Base-by-base conservation (phyloP, 805 yeast species). In the Teunomyces cretensis region DNA sequence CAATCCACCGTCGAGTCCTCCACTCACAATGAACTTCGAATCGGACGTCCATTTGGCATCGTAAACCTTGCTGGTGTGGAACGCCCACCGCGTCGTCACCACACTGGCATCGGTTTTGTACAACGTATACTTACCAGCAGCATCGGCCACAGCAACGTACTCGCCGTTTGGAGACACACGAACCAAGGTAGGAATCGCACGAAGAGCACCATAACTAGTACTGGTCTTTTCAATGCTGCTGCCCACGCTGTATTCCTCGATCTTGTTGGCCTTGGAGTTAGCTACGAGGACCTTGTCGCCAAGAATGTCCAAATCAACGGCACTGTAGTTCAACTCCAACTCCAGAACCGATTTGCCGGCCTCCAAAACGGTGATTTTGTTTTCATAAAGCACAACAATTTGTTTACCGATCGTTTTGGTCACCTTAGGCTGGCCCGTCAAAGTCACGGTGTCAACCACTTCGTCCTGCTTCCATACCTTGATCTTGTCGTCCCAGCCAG, bases 61-160 rank as follows among this genome's bases (percentile, higher is more conserved):
- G 47, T 80, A 81, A 50, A 94, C 85, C 44, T 79, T 82, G 45
- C 96, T 84, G 2, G 91, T 87, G 62, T 94, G 97, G 81, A 88
- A 92, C 0, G 96, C 84, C 99, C 99, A 94, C 61, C 97, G 80
- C 0, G 95, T 81, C 2, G 98, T 89, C 30, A 83, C 76, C 6
- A 88, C 68, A 2, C 76, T 53, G 41, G 71, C 78, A 32, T 81
- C 82, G 2, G 61, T 62, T 6, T 81, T 75, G 65, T 80, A 89
- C 30, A 91, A 72, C n/a, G 84, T 67, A 52, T 90, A 88, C 63
- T 92, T 94, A 28, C 99, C 99, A 43, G 85, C 74, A 4, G 75
- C 74, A 57, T 91, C 97, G 42, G 97, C 97, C 19, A 85, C 86
- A 1, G 98, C 98, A 13, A 86, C 72, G 48, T 68, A 78, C 45